phyloP scores from a whole-genome alignment of 768 basidiomycete species.

The Rhodotorula babjevae region DNA sequence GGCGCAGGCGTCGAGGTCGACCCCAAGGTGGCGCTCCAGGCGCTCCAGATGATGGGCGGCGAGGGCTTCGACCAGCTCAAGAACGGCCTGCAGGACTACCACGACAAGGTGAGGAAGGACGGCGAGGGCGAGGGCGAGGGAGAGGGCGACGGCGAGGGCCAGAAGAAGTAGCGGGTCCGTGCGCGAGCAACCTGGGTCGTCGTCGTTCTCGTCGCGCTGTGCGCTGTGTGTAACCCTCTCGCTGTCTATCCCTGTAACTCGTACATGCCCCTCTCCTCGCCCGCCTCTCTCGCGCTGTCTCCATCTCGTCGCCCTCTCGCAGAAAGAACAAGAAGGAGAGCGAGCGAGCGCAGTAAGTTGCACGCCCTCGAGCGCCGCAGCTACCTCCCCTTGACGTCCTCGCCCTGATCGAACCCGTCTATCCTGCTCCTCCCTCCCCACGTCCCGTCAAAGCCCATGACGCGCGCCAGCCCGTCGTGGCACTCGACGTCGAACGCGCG shows the following conservation, averaged over 20 bases:
- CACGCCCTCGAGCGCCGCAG: not conserved
- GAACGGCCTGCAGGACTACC: not conserved
- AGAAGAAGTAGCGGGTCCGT: slow-evolving; percentile 2
- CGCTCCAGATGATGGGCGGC: slow-evolving; percentile 28
- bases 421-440: slow-evolving; percentile 12
- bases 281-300: too few species aligned
- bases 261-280: too few species aligned
- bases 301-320: too few species aligned
- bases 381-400: not conserved
- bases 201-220: too few species aligned
- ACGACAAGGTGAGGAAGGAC: slow-evolving; percentile 14
- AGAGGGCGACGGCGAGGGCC: not conserved
- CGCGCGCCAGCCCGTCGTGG: slow-evolving; percentile 46
- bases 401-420: not conserved
- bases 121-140: slow-evolving; percentile 2
- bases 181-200: not conserved
- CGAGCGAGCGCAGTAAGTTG: too few species aligned
- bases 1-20: slow-evolving; percentile 27
- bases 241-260: not conserved
- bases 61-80: slow-evolving; percentile 7
- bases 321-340: too few species aligned
- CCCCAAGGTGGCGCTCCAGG: slow-evolving; percentile 29
- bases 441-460: slow-evolving; percentile 16
- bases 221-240: not conserved
- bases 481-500: slow-evolving; percentile 73